phyloP scores from a whole-genome alignment of 257 asterid genomes.

The Leptodermis oblonga region DNA sequence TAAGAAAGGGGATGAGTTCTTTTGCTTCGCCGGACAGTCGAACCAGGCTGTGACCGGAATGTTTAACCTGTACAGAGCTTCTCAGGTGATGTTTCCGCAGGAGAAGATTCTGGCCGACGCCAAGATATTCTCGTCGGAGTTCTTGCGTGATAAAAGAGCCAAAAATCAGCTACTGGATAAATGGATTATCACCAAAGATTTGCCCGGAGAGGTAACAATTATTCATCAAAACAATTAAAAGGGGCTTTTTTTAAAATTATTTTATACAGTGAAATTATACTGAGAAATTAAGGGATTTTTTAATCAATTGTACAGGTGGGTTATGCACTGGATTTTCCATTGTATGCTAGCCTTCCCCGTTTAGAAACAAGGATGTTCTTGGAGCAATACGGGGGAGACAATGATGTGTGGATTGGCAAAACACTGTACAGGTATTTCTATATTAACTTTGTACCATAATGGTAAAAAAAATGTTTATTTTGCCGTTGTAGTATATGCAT shows the following conservation, averaged over 20 bases:
- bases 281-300: not conserved
- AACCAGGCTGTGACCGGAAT: constrained; percentile 89
- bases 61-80: constrained; percentile 78
- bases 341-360: constrained; percentile 75
- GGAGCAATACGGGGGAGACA: constrained; percentile 79
- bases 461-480: too few relatives aligned
- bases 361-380: constrained; percentile 66
- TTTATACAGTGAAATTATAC: not conserved
- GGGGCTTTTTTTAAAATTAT: too few relatives aligned
- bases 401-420: constrained; percentile 98
- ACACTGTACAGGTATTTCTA: constrained; percentile 61
- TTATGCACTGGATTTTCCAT: constrained; percentile 72
- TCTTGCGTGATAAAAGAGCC: constrained; percentile 46
- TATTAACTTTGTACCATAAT: not conserved
- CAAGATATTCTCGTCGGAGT: constrained; percentile 37
- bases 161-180: constrained; percentile 62
- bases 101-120: constrained; percentile 53
- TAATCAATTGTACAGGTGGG: constrained; percentile 42
- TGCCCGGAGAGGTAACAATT: constrained; percentile 75
- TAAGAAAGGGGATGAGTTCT: constrained; percentile 64
- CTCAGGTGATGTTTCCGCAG: constrained; percentile 63
- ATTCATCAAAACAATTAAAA: not conserved
- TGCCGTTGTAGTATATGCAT: too few relatives aligned
- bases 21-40: constrained; percentile 74
- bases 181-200: constrained; percentile 89